Conservation (phyloP, 2,329 filamentous ascomycete species). For the Daldinia sp. region DNA sequence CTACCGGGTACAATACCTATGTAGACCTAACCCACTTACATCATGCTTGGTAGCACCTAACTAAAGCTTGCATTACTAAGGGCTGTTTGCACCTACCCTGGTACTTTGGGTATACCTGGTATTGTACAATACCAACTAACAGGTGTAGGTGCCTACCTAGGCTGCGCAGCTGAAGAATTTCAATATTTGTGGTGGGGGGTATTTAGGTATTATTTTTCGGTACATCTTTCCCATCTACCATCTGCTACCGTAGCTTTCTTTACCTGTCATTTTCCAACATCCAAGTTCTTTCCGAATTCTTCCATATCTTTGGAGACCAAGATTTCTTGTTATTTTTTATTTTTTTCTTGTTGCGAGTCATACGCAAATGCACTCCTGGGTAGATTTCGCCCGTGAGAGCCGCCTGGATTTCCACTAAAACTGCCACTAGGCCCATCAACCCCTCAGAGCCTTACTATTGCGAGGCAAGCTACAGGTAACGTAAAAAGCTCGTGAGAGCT, state of each 20-base stretch:
- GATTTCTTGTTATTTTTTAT: constrained; percentile 1
- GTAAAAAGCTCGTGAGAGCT: constrained; percentile 24
- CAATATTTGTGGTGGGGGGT: constrained; percentile 13
- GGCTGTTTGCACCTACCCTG: too few relatives aligned
- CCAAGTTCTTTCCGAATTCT: constrained; percentile 2
- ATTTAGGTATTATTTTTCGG: background rate
- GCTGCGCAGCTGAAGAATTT: constrained; percentile 20
- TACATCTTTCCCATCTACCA: constrained; percentile 8
- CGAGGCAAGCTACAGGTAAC: constrained; percentile 3
- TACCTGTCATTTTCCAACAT: constrained; percentile 21
- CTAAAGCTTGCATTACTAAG: too few relatives aligned
- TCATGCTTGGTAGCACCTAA: constrained; percentile 12
- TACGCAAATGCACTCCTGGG: background rate
- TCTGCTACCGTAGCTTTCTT: constrained; percentile 1
- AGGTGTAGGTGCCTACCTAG: background rate
- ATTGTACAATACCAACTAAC: background rate
- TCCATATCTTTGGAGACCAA: constrained; percentile 1
- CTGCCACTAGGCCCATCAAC: background rate
- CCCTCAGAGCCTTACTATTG: background rate
- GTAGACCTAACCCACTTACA: constrained; percentile 19
- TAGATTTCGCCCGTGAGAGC: constrained; percentile 1
- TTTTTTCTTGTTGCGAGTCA: too few relatives aligned
- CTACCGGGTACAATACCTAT: background rate
- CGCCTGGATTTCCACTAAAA: background rate
- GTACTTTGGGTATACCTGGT: background rate